These are phyloP conservation scores for Penicillium canariense DNA, from an alignment of 495 filamentous ascomycete genomes.

Conservation along the genomic window DNA sequence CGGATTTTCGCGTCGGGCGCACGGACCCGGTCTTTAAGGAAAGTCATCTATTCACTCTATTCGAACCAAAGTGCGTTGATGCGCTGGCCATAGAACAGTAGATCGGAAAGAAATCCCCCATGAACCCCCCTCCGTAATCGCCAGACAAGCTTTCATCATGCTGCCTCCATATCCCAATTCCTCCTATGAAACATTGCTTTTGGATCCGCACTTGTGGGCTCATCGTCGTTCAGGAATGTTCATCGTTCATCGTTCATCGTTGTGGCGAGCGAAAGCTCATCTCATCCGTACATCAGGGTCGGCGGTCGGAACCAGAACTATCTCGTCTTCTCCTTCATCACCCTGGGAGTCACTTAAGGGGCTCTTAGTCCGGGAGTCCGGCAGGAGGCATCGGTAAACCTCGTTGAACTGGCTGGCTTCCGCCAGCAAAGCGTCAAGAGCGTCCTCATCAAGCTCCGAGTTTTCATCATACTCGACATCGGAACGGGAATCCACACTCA, in stretches of 20 bases:
- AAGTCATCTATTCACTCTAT: not conserved
- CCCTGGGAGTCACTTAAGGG: too few relatives aligned
- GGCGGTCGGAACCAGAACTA: too few relatives aligned
- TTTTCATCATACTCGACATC: not conserved
- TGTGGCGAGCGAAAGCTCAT: not conserved
- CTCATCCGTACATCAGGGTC: not conserved
- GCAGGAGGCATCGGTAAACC: not conserved
- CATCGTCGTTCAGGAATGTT: not conserved
- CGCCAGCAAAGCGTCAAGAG: not conserved
- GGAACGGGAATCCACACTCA: not conserved
- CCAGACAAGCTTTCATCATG: not conserved
- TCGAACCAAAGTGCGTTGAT: not conserved
- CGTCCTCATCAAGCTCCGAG: not conserved
- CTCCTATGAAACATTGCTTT: not conserved
- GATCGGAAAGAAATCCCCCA: not conserved
- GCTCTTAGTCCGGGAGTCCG: too few relatives aligned
- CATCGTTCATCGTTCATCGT: too few relatives aligned
- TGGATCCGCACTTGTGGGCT: not conserved
- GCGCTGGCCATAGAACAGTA: not conserved
- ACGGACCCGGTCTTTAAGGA: slow-evolving; percentile 40
- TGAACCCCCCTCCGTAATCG: not conserved
- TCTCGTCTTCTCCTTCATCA: too few relatives aligned
- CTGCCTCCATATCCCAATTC: not conserved
- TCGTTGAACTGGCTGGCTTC: not conserved
- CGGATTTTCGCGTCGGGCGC: slow-evolving; percentile 27